Evolutionary conservation across 495 filamentous ascomycete genomes (phyloP), one percentile per base, ranked within the genome.

Genomic region (Lentithecium fluviatile): DNA sequence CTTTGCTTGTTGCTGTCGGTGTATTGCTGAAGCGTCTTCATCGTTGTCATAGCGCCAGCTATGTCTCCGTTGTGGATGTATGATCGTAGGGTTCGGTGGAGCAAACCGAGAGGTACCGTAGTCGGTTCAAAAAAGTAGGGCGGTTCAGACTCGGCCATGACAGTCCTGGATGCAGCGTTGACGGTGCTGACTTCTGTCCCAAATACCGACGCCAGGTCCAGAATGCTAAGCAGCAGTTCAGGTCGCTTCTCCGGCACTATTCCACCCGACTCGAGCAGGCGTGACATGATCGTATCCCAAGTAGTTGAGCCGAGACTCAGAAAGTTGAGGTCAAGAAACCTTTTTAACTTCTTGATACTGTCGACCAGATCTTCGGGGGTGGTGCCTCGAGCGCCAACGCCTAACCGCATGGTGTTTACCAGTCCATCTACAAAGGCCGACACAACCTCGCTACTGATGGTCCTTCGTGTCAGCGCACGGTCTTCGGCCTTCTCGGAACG

Each of bases 391-490:
- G 66, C 73, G 66, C 67, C 68, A 21, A 70, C 66, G 12, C 68
- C 68, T 13, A 69, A 45, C 10, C 65, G 69, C 20, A 76, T 62
- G 12, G 64, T 63, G 58, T 78, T 81, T 21, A 78, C 62, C 29
- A 86, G 64, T 43, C 77, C 79, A 63, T 80, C 79, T 32, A 83
- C 68, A 29, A 85, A 70, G 19, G 79, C 78, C 20, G 72, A 62
- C 17, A 85, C 74, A 17, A 86, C 80, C 71, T 88, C 83, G 29
- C 73, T 70, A 66, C 83, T 86, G 53, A 87, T 77, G 0, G 78
- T 85, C 32, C 76, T 74, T 40, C 70, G 64, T 0, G 71, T 62
- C 6, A 56, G 36, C 12, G 43, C 21, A 5, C 56, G 37, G 24
- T 60, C 51, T 45, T 63, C 57, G n/a, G 52, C 29, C 5, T 52